These are phyloP conservation scores for Colletotrichum lindemuthianum DNA, from an alignment of 2,329 filamentous ascomycete genomes.

Conservation along the genomic window DNA sequence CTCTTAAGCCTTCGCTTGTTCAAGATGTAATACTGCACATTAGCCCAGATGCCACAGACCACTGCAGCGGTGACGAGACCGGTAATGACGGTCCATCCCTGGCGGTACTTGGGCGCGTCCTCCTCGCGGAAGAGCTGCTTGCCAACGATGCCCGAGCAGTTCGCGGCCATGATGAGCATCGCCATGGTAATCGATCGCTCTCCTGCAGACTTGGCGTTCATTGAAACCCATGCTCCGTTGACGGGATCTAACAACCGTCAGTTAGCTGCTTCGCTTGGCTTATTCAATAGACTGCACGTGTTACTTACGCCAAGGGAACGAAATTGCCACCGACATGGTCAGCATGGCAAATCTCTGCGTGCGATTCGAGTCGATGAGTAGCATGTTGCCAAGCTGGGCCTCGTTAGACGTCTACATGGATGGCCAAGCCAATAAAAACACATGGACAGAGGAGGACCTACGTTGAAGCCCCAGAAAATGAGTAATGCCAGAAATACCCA, in stretches of 20 bases:
- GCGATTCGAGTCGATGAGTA: constrained; percentile 21
- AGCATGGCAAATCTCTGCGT: constrained; percentile 42
- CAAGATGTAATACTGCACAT: constrained; percentile 33
- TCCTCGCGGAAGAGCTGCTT: constrained; percentile 44
- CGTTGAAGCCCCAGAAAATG: constrained; percentile 41
- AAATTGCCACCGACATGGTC: constrained; percentile 40
- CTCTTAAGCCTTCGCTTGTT: constrained; percentile 27
- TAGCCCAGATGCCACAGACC: constrained; percentile 30
- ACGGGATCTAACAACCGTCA: constrained; percentile 35
- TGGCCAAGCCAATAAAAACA: constrained; percentile 1
- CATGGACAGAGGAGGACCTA: constrained; percentile 28
- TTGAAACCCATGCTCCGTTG: constrained; percentile 45
- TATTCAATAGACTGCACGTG: not conserved
- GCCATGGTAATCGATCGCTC: constrained; percentile 47
- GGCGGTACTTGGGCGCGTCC: constrained; percentile 43
- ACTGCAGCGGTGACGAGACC: constrained; percentile 32
- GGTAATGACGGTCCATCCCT: constrained; percentile 42
- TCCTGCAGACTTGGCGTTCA: constrained; percentile 42
- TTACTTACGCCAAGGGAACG: constrained; percentile 44
- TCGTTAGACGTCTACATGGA: not conserved
- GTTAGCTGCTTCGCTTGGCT: constrained; percentile 7
- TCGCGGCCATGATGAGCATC: constrained; percentile 46
- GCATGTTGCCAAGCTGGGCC: constrained; percentile 30
- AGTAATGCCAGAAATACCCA: constrained; percentile 44
- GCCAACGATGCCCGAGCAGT: constrained; percentile 44